Evolutionary conservation across 495 filamentous ascomycete genomes (phyloP).

Genomic region (Lichenothelia convexa): DNA sequence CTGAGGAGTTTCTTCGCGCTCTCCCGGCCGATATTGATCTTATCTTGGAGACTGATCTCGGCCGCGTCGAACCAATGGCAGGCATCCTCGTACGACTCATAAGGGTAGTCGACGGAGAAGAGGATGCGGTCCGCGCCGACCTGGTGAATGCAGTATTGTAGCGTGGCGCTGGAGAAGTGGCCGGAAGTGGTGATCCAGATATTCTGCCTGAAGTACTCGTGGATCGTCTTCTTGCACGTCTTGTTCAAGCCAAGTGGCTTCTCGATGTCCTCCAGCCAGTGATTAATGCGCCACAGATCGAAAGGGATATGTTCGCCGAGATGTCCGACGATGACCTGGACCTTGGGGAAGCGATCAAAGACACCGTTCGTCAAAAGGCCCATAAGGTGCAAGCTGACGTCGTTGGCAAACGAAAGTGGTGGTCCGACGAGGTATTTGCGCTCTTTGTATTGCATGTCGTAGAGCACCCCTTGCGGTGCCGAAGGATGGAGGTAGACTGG

Average conservation of each 20-base stretch:
- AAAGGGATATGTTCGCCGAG: slow-evolving; percentile 48
- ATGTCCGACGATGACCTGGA: slow-evolving; percentile 49
- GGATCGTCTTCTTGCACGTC: slow-evolving; percentile 30
- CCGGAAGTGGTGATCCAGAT: slow-evolving; percentile 49
- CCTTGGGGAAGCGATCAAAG: slow-evolving; percentile 29
- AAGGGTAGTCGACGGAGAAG: slow-evolving; percentile 15
- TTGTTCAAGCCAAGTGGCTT: slow-evolving; percentile 16
- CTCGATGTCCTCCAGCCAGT: slow-evolving; percentile 36
- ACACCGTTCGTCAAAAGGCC: slow-evolving; percentile 36
- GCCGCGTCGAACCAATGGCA: slow-evolving; percentile 12
- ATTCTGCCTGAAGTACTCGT: slow-evolving; percentile 39
- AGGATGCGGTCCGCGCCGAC: slow-evolving; percentile 6
- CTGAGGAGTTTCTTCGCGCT: too few species aligned
- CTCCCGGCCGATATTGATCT: too few species aligned
- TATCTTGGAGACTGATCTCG: too few species aligned
- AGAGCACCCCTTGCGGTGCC: slow-evolving; percentile 26
- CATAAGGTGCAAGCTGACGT: slow-evolving; percentile 30
- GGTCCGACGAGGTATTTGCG: slow-evolving; percentile 29
- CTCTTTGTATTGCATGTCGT: slow-evolving; percentile 31
- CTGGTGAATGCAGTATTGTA: slow-evolving; percentile 14
- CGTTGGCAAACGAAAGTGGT: slow-evolving; percentile 29
- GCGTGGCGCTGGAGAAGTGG: slow-evolving; percentile 36
- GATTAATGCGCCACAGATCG: slow-evolving; percentile 41
- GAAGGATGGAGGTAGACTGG: slow-evolving; percentile 45
- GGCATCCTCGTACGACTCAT: slow-evolving; percentile 10